Evolutionary conservation across 495 filamentous ascomycete species (phyloP), one percentile per base, ranked within the genome.

Genomic region (Bathelium albidoporum): DNA sequence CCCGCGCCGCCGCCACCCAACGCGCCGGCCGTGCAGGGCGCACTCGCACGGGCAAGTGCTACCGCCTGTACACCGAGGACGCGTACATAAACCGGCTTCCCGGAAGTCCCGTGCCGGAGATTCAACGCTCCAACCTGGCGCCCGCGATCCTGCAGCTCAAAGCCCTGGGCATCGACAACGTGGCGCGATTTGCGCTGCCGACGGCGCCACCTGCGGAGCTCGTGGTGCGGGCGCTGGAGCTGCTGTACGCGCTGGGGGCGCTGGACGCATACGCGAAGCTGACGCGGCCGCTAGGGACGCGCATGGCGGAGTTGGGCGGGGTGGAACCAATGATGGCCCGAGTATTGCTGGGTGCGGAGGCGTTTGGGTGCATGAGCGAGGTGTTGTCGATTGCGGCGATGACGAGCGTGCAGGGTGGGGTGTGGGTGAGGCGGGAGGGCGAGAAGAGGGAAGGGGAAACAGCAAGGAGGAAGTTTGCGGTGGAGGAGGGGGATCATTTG

Each of bases 241-340:
- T 97, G 4, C 78, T 99, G 20, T 97, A 87, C 76, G 88, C 91
- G 5, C 83, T 99, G 32, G 91, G 91, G 22, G 91, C 91, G 1
- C 76, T 99, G 24, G 92, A 97, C 65, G 84, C 87, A 62, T 91
- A 97, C 69, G 92, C 91, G 32, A 95, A 91, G 72, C 86, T 98
- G 58, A 97, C 93, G 16, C 87, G 83, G 61, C 93, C 94, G 0
- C 77, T 96, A 28, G 94, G 95, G 1, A 77, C 83, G 59, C 83
- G 93, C 59, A 97, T 99, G 91, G 94, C 95, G 9, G 95, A 97
- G 74, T 80, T 99, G 64, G 44, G 44, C 5, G 88, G 92, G 0
- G 83, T 97, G 18, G 91, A 96, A 67, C 95, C 95, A 1, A 97
- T 97, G 92, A 92, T 97, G 85, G 89, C 85, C 16, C 96, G 93